Evolutionary conservation across 2,329 filamentous ascomycete species (phyloP).

Genomic region (Calcarisporium arbuscula): DNA sequence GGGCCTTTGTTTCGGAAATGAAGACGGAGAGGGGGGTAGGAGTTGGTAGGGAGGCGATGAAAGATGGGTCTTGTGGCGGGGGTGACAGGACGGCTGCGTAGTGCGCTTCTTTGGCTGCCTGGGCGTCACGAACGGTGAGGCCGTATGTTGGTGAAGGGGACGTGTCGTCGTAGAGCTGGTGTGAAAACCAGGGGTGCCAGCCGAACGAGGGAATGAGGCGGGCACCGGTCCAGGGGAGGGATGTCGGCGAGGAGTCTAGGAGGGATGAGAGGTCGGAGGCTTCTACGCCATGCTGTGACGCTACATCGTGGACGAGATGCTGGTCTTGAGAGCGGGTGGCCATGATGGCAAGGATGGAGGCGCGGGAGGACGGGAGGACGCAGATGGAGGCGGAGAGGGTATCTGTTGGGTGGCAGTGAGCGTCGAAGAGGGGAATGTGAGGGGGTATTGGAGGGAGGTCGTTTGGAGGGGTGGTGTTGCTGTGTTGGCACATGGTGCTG

Average conservation of each 20-base stretch:
- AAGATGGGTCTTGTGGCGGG: slow-evolving; percentile 31
- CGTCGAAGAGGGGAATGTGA: slow-evolving; percentile 66
- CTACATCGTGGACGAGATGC: slow-evolving; percentile 59
- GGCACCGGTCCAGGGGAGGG: slow-evolving; percentile 50
- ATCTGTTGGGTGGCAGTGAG: slow-evolving; percentile 81
- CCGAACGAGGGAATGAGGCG: slow-evolving; percentile 64
- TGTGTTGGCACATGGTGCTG: slow-evolving; percentile 9
- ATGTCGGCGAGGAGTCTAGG: slow-evolving; percentile 83
- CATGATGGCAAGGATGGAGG: slow-evolving; percentile 66
- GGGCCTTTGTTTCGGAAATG: slow-evolving; percentile 46
- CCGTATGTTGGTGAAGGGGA: slow-evolving; percentile 30
- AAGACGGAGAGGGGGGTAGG: slow-evolving; percentile 55
- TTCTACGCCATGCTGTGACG: slow-evolving; percentile 47
- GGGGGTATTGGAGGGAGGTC: slow-evolving; percentile 46
- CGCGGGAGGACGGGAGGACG: slow-evolving; percentile 57
- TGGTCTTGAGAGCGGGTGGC: slow-evolving; percentile 71
- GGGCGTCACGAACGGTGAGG: slow-evolving; percentile 13
- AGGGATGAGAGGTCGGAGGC: slow-evolving; percentile 64
- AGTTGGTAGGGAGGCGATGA: slow-evolving; percentile 47
- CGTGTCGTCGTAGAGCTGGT: slow-evolving; percentile 64
- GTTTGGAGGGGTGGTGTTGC: neutral
- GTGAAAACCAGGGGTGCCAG: slow-evolving; percentile 83
- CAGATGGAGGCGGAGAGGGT: slow-evolving; percentile 58
- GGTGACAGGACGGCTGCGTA: slow-evolving; percentile 63
- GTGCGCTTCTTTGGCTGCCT: slow-evolving; percentile 44